phyloP scores from a whole-genome alignment of 2,329 filamentous ascomycete genomes.

The Fusarium udum region DNA sequence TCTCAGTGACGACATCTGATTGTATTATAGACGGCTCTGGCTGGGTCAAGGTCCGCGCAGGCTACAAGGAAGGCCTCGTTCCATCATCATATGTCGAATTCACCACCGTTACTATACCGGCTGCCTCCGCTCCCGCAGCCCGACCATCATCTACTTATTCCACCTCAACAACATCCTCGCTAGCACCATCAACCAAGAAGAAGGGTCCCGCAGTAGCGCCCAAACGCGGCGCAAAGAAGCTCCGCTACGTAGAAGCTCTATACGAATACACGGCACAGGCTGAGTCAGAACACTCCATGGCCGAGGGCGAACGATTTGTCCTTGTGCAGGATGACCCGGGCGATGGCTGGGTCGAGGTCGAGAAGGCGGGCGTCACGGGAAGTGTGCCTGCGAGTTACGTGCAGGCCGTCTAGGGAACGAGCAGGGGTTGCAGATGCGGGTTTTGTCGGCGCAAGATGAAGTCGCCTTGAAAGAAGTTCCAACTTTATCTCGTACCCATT shows the following conservation, averaged over 20 bases:
- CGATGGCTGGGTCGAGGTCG: conserved; percentile 97
- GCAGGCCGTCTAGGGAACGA: conserved; percentile 68
- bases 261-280: conserved; percentile 91
- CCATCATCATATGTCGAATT: conserved; percentile 87
- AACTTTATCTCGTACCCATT: neutral
- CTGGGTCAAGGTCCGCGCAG: conserved; percentile 85
- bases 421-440: conserved; percentile 17
- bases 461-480: neutral
- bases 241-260: conserved; percentile 90
- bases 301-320: conserved; percentile 90
- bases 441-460: conserved; percentile 1
- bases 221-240: conserved; percentile 88
- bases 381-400: conserved; percentile 97
- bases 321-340: conserved; percentile 87
- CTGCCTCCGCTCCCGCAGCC: conserved; percentile 56
- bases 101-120: conserved; percentile 52
- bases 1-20: conserved; percentile 14
- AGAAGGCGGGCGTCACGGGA: conserved; percentile 84
- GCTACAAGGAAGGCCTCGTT: conserved; percentile 83
- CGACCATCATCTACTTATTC: conserved; percentile 82
- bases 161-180: conserved; percentile 64
- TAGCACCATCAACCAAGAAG: conserved; percentile 68
- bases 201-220: conserved; percentile 93
- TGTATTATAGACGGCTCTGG: conserved; percentile 79
- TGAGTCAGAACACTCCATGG: conserved; percentile 89